These are phyloP conservation scores for Colletotrichum paranaense DNA, from an alignment of 2,329 filamentous ascomycete genomes.

Conservation along the genomic window DNA sequence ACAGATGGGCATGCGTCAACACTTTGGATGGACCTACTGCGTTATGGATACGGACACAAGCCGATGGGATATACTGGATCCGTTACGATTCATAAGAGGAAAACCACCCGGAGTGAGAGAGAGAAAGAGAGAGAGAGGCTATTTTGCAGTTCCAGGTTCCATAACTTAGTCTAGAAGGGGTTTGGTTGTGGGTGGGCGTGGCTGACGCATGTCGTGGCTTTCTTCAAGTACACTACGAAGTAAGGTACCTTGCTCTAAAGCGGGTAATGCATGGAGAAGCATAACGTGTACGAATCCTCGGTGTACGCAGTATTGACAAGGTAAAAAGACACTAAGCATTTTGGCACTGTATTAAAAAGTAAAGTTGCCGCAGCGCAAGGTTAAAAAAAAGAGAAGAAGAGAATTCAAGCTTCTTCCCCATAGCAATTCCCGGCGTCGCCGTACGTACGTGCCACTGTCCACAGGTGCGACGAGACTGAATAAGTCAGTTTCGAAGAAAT, in stretches of 20 bases:
- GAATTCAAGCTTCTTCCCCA: slow-evolving; percentile 10
- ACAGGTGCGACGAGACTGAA: neutral
- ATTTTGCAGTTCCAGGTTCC: neutral
- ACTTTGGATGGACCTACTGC: neutral
- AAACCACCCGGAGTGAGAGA: neutral
- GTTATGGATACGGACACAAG: no score
- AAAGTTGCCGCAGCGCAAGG: neutral
- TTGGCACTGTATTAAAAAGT: neutral
- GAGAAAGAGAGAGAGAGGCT: neutral
- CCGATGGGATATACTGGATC: neutral
- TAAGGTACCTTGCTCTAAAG: neutral
- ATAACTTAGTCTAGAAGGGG: neutral
- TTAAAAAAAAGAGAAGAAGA: neutral
- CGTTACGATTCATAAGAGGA: neutral
- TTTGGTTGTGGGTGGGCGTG: neutral
- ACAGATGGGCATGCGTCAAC: neutral
- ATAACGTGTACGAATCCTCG: neutral
- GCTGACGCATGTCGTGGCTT: neutral
- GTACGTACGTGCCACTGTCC: neutral
- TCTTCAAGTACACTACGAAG: neutral
- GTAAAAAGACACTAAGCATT: neutral
- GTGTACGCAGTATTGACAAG: neutral
- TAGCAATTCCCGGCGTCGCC: neutral
- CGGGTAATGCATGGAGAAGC: neutral
- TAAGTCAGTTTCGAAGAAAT: slow-evolving; percentile 8